Conservation (phyloP, 257 asterid species). For the Solanum chilense region DNA sequence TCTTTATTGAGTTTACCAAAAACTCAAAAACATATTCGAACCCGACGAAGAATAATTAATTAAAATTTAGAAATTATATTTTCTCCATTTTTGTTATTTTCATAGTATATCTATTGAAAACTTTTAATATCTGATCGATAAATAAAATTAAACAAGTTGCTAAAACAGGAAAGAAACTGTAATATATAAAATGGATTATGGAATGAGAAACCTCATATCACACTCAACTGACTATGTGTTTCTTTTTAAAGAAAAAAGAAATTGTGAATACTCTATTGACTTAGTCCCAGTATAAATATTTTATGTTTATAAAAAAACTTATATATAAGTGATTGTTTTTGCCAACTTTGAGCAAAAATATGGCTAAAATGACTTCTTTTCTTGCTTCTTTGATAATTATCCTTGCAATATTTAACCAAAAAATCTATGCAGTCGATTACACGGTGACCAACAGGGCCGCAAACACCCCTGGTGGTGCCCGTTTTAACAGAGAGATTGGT, state of each 20-base stretch:
- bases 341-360: not conserved
- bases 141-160: not conserved
- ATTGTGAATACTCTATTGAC: not conserved
- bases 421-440: slow-evolving; percentile 23
- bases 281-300: not conserved
- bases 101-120: not conserved
- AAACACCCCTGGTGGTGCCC: slow-evolving; percentile 38
- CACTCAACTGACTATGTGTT: not conserved
- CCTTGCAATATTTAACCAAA: not conserved
- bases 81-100: not conserved
- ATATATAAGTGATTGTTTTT: not conserved
- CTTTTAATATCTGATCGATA: not conserved
- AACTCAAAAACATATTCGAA: not conserved
- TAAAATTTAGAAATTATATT: too few species aligned
- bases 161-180: not conserved
- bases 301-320: not conserved
- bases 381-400: not conserved
- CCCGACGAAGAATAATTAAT: not conserved
- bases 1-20: not conserved
- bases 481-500: slow-evolving; percentile 38
- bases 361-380: not conserved
- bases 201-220: not conserved
- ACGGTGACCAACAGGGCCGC: slow-evolving; percentile 28
- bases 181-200: not conserved
- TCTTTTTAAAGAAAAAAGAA: not conserved